Percentiles rank a stretch among this genome's conserved stretches.
These are phyloP conservation scores for Tetradesmus obliquus DNA, from an alignment of 139 green algal genomes.

Conservation along the genomic window DNA sequence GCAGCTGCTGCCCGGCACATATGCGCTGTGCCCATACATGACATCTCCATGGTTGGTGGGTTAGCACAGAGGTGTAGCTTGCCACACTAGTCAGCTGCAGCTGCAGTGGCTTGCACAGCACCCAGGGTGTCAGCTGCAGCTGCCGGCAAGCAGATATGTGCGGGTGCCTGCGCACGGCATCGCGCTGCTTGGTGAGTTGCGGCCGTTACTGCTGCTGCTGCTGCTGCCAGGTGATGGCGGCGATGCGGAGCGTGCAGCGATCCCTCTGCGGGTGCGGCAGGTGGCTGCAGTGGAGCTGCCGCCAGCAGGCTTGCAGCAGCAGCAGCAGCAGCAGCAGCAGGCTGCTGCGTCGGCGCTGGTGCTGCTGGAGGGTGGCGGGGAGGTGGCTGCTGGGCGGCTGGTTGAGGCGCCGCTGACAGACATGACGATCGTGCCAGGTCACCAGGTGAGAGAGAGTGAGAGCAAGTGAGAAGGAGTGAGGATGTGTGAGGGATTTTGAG, in stretches of 20 bases:
- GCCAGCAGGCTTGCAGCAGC: no score
- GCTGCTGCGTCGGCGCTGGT: not conserved
- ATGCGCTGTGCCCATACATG: not conserved
- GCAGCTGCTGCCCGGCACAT: not conserved
- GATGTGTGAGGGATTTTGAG: no score
- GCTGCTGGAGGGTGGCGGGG: conserved; percentile 35
- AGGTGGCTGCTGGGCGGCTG: not conserved
- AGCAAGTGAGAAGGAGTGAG: no score
- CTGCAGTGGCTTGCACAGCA: not conserved
- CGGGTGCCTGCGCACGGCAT: not conserved
- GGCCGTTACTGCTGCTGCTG: not conserved
- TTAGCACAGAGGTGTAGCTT: not conserved
- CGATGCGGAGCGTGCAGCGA: not conserved
- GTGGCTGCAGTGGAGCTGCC: not conserved
- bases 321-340: not conserved
- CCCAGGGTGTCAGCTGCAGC: not conserved
- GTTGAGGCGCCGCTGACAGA: not conserved
- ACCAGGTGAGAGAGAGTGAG: not conserved
- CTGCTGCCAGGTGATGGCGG: conserved; percentile 5
- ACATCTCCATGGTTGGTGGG: not conserved
- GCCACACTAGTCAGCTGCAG: not conserved
- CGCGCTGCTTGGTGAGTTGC: not conserved
- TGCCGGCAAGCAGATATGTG: not conserved
- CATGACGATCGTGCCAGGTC: not conserved
- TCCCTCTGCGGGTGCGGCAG: conserved; percentile 5